Conservation (phyloP, 352 stramenopile genomes). For the Aphanomyces invadans region DNA sequence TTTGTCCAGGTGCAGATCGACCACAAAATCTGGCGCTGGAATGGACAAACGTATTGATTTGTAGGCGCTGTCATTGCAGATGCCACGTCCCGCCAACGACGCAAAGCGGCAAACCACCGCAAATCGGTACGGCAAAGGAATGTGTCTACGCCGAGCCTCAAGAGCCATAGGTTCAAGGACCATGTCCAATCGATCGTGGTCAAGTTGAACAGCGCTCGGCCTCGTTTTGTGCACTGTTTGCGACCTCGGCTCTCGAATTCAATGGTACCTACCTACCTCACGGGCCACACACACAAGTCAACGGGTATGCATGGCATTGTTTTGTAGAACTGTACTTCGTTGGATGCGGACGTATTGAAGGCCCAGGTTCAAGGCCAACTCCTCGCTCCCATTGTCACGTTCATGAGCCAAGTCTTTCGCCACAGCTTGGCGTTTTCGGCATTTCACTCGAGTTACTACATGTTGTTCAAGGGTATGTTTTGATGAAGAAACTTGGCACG, state of each 20-base stretch:
- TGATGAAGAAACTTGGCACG: not conserved
- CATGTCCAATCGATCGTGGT: conserved; percentile 2
- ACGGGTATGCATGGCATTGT: not conserved
- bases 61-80: not conserved
- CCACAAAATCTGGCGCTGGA: not conserved
- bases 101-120: conserved; percentile 9
- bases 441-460: conserved; percentile 10
- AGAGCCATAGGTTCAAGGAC: conserved; percentile 6
- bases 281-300: too few relatives aligned
- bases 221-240: conserved; percentile 23
- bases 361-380: conserved; percentile 17
- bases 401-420: conserved; percentile 8
- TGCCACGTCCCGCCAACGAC: too few relatives aligned
- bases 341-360: not conserved
- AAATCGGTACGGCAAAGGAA: conserved; percentile 3
- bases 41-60: not conserved
- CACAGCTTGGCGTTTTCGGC: not conserved
- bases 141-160: not conserved
- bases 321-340: conserved; percentile 10
- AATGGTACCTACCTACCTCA: not conserved
- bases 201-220: not conserved
- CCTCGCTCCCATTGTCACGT: conserved; percentile 12
- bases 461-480: conserved; percentile 1
- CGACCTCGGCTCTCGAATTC: conserved; percentile 5
- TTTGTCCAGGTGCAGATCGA: conserved; percentile 25